These are phyloP conservation scores for Suillus americanus DNA, from an alignment of 768 basidiomycete genomes.

Conservation along the genomic window DNA sequence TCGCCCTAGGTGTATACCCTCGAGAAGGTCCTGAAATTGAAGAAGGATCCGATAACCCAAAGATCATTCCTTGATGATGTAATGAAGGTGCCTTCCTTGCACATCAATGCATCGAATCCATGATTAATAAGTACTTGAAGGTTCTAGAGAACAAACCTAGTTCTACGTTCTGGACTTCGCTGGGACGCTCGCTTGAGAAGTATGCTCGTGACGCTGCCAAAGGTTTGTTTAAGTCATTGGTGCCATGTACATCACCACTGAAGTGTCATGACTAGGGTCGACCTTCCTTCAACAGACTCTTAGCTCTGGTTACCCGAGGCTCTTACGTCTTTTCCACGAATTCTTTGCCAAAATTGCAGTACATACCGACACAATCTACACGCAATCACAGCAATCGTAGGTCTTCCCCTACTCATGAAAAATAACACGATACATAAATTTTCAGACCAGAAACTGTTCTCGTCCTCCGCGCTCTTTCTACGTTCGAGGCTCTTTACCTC, in stretches of 20 bases:
- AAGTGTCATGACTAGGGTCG: conserved; percentile 55
- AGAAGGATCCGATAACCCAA: conserved; percentile 79
- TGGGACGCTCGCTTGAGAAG: conserved; percentile 80
- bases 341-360: conserved; percentile 96
- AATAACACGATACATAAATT: conserved; percentile 4
- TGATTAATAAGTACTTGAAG: conserved; percentile 36
- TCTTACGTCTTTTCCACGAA: conserved; percentile 91
- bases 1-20: conserved; percentile 82
- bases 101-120: background rate
- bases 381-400: conserved; percentile 80
- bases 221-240: conserved; percentile 42
- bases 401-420: conserved; percentile 6
- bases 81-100: conserved; percentile 65
- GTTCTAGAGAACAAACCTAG: conserved; percentile 90
- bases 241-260: background rate
- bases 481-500: conserved; percentile 87
- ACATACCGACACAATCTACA: conserved; percentile 93
- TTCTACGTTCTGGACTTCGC: conserved; percentile 84
- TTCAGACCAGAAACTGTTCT: conserved; percentile 89
- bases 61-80: conserved; percentile 87
- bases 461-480: conserved; percentile 77
- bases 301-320: conserved; percentile 79
- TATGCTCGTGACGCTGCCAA: conserved; percentile 78
- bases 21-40: conserved; percentile 89
- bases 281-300: conserved; percentile 90